A percentile compares a stretch with the other conserved stretches of the same genome.
Evolutionary conservation across 2,329 filamentous ascomycete genomes (phyloP).

Genomic region (Trichophyton simii): DNA sequence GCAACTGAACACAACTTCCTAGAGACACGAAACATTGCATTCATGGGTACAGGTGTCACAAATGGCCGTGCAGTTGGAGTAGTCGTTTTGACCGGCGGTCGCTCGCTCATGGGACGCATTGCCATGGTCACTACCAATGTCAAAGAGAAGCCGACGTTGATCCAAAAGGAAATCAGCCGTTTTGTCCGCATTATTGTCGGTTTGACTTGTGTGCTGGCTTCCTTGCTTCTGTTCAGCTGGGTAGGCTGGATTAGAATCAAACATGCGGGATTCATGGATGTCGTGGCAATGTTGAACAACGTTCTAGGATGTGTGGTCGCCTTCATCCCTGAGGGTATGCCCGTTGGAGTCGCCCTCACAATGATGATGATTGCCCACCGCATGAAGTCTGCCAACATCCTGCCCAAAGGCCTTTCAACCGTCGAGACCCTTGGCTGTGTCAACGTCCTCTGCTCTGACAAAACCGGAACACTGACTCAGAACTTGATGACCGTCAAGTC

Average conservation of each 20-base stretch:
- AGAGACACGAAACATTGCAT: conserved; percentile 61
- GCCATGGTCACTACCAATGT: conserved; percentile 59
- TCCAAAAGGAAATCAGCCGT: conserved; percentile 60
- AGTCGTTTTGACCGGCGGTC: conserved; percentile 59
- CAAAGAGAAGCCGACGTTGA: conserved; percentile 52
- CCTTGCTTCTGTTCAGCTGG: conserved; percentile 32
- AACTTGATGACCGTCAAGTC: conserved; percentile 55
- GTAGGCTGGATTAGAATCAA: conserved; percentile 54
- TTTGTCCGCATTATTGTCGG: conserved; percentile 59
- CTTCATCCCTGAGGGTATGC: conserved; percentile 63
- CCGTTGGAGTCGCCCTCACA: conserved; percentile 56
- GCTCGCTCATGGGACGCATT: conserved; percentile 63
- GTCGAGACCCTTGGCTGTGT: conserved; percentile 64
- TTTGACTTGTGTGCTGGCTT: conserved; percentile 33
- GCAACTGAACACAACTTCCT: conserved; percentile 61
- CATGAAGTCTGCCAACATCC: conserved; percentile 63
- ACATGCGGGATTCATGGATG: conserved; percentile 59
- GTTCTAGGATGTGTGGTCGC: conserved; percentile 62
- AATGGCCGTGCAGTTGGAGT: conserved; percentile 54
- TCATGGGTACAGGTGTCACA: conserved; percentile 68
- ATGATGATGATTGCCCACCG: conserved; percentile 65
- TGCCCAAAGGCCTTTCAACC: conserved; percentile 69
- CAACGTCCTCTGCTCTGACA: conserved; percentile 63
- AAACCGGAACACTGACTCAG: conserved; percentile 48
- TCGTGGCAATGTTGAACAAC: conserved; percentile 58